Conservation (phyloP, 2,329 filamentous ascomycete genomes). For the Helicocarpus griseus region DNA sequence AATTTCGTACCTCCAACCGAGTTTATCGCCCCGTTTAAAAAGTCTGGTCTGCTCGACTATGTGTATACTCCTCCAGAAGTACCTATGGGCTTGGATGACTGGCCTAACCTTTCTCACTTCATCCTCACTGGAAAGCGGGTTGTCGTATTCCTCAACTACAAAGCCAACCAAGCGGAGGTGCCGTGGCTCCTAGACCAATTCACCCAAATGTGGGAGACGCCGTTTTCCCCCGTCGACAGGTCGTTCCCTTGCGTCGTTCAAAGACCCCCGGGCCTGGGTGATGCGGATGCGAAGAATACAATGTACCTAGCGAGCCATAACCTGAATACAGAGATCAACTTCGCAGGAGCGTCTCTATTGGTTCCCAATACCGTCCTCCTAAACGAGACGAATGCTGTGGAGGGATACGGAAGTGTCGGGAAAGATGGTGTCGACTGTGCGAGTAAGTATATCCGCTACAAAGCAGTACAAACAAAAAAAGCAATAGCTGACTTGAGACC, state of each 20-base stretch:
- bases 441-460: conserved; percentile 24
- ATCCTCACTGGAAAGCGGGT: conserved; percentile 62
- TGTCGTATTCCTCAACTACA: conserved; percentile 76
- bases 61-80: conserved; percentile 62
- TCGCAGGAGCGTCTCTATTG: conserved; percentile 54
- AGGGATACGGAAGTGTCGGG: conserved; percentile 58
- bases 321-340: conserved; percentile 64
- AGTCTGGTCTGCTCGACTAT: conserved; percentile 61
- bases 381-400: conserved; percentile 61
- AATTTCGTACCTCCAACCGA: conserved; percentile 57
- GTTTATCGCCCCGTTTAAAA: conserved; percentile 60
- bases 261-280: conserved; percentile 58
- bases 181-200: conserved; percentile 87
- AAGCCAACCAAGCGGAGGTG: conserved; percentile 65
- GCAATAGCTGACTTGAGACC: conserved; percentile 16
- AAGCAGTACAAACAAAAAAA: conserved; percentile 2
- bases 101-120: conserved; percentile 73
- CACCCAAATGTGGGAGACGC: conserved; percentile 81
- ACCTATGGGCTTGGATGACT: conserved; percentile 63
- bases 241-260: conserved; percentile 69
- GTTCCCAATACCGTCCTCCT: conserved; percentile 63
- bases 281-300: conserved; percentile 46
- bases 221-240: conserved; percentile 62
- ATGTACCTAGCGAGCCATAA: conserved; percentile 89
- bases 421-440: conserved; percentile 54